These are phyloP conservation scores for Colletotrichum graminicola DNA, from an alignment of 2,329 filamentous ascomycete genomes.

Conservation along the genomic window DNA sequence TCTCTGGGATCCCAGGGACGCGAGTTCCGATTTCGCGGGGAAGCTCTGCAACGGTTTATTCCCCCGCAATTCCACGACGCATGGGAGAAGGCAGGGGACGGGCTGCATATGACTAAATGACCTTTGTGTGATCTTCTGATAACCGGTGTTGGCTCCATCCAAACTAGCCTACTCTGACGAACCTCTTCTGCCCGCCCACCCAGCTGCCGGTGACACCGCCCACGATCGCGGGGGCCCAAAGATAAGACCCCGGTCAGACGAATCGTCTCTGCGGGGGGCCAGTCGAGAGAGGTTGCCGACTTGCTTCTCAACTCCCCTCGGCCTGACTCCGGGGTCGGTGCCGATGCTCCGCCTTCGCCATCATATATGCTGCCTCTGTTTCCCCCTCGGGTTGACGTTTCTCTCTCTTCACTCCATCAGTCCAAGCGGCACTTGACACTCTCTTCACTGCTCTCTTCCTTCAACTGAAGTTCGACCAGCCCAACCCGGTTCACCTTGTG, in stretches of 20 bases:
- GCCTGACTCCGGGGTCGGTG: slow-evolving; percentile 38
- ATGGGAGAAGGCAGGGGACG: slow-evolving; percentile 23
- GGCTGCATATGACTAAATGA: background rate
- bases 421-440: slow-evolving; percentile 28
- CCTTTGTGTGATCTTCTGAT: background rate
- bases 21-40: slow-evolving; percentile 35
- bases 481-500: slow-evolving; percentile 33
- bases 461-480: slow-evolving; percentile 30
- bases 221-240: slow-evolving; percentile 39
- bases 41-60: slow-evolving; percentile 39
- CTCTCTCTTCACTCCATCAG: slow-evolving; percentile 3
- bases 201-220: slow-evolving; percentile 38
- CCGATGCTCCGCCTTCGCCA: slow-evolving; percentile 38
- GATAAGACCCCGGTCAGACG: slow-evolving; percentile 36
- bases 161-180: background rate
- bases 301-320: slow-evolving; percentile 28
- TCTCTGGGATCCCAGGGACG: slow-evolving; percentile 35
- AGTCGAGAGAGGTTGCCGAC: background rate
- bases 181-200: slow-evolving; percentile 18
- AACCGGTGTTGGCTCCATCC: background rate
- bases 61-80: slow-evolving; percentile 38
- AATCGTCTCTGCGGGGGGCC: slow-evolving; percentile 14
- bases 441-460: slow-evolving; percentile 1
- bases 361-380: slow-evolving; percentile 38
- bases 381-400: slow-evolving; percentile 13